These are phyloP conservation scores for Myrmaecium sp. DNA, from an alignment of 2,329 filamentous ascomycete genomes.

Conservation along the genomic window DNA sequence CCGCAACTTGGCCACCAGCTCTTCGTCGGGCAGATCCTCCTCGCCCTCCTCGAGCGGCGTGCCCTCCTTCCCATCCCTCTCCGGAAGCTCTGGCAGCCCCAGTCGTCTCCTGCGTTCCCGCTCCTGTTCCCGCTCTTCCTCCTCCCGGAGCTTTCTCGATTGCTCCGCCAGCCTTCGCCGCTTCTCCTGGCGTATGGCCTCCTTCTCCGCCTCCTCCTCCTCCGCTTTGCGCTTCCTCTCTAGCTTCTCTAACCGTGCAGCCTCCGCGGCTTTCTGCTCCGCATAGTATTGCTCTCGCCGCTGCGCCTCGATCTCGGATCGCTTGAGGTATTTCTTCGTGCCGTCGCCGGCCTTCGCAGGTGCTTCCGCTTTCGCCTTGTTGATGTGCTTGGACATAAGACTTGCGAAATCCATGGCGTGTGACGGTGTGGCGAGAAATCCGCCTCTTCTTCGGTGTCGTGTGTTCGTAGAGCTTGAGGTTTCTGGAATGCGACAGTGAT, in stretches of 20 bases:
- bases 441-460: too few species aligned
- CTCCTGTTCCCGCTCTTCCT: conserved; percentile 59
- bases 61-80: conserved; percentile 28
- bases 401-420: conserved; percentile 80
- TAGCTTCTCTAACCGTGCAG: conserved; percentile 50
- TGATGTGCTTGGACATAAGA: conserved; percentile 83
- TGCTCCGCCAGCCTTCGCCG: conserved; percentile 66
- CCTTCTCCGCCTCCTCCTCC: conserved; percentile 61
- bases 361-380: conserved; percentile 49
- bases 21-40: conserved; percentile 54
- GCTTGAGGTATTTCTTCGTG: conserved; percentile 58
- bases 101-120: conserved; percentile 54
- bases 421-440: conserved; percentile 3
- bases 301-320: conserved; percentile 70
- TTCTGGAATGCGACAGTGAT: too few species aligned
- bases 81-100: conserved; percentile 58
- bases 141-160: conserved; percentile 49
- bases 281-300: conserved; percentile 64
- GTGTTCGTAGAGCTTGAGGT: too few species aligned
- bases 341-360: conserved; percentile 15
- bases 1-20: conserved; percentile 51
- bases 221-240: conserved; percentile 76
- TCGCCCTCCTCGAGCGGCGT: conserved; percentile 21
- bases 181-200: conserved; percentile 62
- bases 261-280: conserved; percentile 61